Conservation (phyloP, 2,329 filamentous ascomycete species). For the Alternaria brassicae region DNA sequence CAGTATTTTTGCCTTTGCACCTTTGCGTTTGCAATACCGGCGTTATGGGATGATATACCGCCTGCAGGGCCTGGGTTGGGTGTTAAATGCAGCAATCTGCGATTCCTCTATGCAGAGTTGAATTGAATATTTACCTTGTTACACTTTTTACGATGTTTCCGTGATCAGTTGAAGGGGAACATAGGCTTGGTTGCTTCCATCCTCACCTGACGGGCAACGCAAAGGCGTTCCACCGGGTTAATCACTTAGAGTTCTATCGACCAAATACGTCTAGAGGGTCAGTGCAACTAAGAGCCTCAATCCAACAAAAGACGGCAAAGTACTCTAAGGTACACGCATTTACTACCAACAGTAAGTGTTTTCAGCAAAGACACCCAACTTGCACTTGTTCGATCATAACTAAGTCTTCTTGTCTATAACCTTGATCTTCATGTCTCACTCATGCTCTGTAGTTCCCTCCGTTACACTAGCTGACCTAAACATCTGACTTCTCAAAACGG, state of each 20-base stretch:
- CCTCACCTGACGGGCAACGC: neutral
- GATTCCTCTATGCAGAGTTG: neutral
- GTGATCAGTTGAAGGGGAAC: neutral
- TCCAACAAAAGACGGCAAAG: neutral
- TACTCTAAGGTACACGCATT: neutral
- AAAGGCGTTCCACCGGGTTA: neutral
- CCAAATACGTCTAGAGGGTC: neutral
- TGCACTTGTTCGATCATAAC: neutral
- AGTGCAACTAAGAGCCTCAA: neutral
- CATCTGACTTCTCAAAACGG: neutral
- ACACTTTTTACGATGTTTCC: neutral
- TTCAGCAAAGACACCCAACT: neutral
- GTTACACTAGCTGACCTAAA: slow-evolving; percentile 4
- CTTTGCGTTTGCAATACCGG: slow-evolving; percentile 4
- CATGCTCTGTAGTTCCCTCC: neutral
- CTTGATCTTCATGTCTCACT: neutral
- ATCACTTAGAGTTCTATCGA: neutral
- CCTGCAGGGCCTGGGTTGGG: slow-evolving; percentile 9
- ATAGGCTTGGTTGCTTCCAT: neutral
- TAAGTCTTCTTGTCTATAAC: neutral
- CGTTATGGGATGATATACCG: slow-evolving; percentile 16
- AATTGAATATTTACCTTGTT: slow-evolving; percentile 5
- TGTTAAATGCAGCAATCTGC: slow-evolving; percentile 3
- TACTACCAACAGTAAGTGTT: neutral
- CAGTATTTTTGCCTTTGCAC: neutral